Conservation (phyloP, 345 rosid species). For the Lepidium sativum region DNA sequence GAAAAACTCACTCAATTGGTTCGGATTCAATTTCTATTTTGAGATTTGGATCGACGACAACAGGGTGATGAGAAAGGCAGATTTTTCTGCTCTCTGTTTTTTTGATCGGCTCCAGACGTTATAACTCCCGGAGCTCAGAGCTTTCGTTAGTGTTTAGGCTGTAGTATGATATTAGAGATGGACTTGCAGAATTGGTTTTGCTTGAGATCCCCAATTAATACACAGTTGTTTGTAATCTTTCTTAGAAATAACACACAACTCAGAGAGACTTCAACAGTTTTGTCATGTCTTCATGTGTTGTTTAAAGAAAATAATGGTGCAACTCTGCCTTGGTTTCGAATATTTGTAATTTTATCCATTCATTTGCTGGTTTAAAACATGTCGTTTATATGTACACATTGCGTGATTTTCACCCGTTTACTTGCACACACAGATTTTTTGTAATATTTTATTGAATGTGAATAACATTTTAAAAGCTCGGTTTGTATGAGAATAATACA, state of each 20-base stretch:
- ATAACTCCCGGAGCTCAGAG: slow-evolving; percentile 1
- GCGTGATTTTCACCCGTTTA: too few species aligned
- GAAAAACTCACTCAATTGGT: neutral
- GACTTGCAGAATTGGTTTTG: neutral
- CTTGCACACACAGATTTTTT: too few species aligned
- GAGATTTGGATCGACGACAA: neutral
- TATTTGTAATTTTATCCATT: neutral
- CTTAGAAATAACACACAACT: slow-evolving; percentile 9
- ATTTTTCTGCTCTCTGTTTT: neutral
- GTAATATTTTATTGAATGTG: too few species aligned
- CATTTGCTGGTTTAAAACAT: neutral
- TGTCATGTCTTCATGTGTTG: slow-evolving; percentile 6
- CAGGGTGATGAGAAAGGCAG: neutral
- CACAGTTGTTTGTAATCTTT: slow-evolving; percentile 18
- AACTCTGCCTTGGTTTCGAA: neutral
- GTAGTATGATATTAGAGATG: neutral
- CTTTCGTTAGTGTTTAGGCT: neutral
- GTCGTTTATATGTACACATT: too few species aligned
- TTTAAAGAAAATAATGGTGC: neutral
- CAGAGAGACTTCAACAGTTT: slow-evolving; percentile 7
- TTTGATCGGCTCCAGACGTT: neutral
- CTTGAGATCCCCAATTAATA: neutral
- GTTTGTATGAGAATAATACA: too few species aligned
- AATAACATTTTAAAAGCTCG: too few species aligned
- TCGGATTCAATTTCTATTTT: neutral